Base-by-base conservation (phyloP, 1,139 yeast genomes). In the Magnusiomyces sp. region DNA sequence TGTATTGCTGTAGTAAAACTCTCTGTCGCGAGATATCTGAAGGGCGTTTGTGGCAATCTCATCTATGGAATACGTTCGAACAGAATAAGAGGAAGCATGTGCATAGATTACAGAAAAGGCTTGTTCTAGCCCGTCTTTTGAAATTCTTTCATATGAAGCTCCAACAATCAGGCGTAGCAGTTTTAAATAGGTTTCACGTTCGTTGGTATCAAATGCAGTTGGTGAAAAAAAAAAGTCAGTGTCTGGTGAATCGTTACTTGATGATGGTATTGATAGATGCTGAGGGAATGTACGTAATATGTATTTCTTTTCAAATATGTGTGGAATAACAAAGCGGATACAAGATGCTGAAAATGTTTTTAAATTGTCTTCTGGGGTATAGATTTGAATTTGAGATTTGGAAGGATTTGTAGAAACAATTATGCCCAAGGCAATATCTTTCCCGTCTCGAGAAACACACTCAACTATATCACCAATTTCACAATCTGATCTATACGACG, bases 21-120 rank as follows among this genome's bases (percentile, higher is more conserved):
- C 45, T 31, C 13, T 38, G 17, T 45, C 37, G 31, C 53, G 44
- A 5, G 50, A 27, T 17, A 48, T 32, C 3, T 39, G 27, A 13
- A 46, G 31, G 10, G 53, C 53, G 4, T 40, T 37, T 10, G 36
- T 43, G 3, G 53, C 41, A 16, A 51, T 23, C 14, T 29, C 20
- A 7, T 50, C 51, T 7, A 41, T 34, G 2, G 46, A 32, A 29
- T 23, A 44, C 2, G 41, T 14, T 29, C 36, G 47, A 4, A 49
- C 48, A 13, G 40, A 36, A n/a, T 43, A 44, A 10, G 36, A 36
- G 5, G 43, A 34, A 13, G 49, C 40, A 7, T 50, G 44, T 20
- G 41, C 48, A n/a, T 34, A 38, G 40, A 40, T 10, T 41, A 43
- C 43, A 37, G 53, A 16, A 49, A 43, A 37, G 43, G 50, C 40